phyloP scores from a whole-genome alignment of 805 yeast genomes.

The Candida piceae region DNA sequence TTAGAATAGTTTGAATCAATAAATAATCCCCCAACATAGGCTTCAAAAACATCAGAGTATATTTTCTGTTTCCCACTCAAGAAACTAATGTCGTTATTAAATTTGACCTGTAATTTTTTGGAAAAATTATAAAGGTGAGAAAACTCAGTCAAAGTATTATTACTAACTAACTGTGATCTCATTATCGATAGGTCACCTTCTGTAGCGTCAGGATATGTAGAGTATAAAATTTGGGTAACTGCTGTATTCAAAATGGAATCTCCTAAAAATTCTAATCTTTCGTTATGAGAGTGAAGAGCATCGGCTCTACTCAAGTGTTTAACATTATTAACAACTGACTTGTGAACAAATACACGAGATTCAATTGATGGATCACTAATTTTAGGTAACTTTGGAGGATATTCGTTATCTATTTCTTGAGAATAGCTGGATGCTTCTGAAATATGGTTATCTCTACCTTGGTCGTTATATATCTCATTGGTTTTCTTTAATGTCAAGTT shows the following conservation, averaged over 20 bases:
- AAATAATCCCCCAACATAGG: constrained; percentile 82
- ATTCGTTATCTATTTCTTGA: constrained; percentile 14
- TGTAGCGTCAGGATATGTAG: constrained; percentile 58
- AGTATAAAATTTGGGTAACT: constrained; percentile 64
- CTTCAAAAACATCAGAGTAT: constrained; percentile 88
- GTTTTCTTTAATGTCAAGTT: constrained; percentile 9
- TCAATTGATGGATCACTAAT: constrained; percentile 55
- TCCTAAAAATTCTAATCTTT: constrained; percentile 85
- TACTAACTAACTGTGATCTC: constrained; percentile 68
- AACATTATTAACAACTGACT: constrained; percentile 60
- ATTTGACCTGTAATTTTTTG: constrained; percentile 41
- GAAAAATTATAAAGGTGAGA: constrained; percentile 65
- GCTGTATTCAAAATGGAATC: constrained; percentile 75
- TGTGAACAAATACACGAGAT: constrained; percentile 76
- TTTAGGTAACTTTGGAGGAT: constrained; percentile 68
- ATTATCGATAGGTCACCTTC: constrained; percentile 79
- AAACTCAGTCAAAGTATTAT: constrained; percentile 66
- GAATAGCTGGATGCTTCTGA: too few relatives aligned
- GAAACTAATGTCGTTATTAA: constrained; percentile 36
- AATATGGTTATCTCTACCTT: neutral
- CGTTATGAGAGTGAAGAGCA: constrained; percentile 64
- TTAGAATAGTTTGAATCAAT: constrained; percentile 47
- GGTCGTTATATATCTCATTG: neutral
- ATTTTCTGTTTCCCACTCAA: constrained; percentile 59
- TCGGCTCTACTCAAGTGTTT: constrained; percentile 53